A percentile compares a stretch with the other conserved stretches of the same genome.
Evolutionary conservation across 768 basidiomycete genomes (phyloP).

Genomic region (Thelephora ganbajun): DNA sequence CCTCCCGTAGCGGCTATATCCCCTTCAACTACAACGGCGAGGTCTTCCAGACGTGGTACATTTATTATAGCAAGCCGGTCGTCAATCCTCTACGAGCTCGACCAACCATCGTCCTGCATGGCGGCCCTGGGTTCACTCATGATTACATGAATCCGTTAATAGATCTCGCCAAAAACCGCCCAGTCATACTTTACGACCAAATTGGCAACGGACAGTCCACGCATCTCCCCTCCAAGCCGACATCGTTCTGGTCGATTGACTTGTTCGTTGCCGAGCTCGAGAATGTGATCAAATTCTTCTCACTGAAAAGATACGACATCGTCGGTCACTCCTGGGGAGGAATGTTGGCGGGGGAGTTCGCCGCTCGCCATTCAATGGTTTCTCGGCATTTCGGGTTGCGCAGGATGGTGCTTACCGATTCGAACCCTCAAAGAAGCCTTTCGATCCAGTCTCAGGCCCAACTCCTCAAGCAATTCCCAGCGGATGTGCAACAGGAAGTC

Average conservation of each 20-base stretch:
- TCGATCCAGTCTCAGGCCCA: conserved; percentile 7
- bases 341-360: conserved; percentile 28
- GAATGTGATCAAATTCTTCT: conserved; percentile 29
- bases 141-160: conserved; percentile 25
- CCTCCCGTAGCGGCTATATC: too few species aligned
- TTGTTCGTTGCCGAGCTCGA: conserved; percentile 38
- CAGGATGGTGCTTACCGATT: conserved; percentile 17
- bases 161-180: conserved; percentile 24
- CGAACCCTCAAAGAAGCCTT: neutral
- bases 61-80: too few species aligned
- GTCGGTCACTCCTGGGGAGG: conserved; percentile 30
- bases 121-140: conserved; percentile 34
- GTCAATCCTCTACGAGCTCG: too few species aligned
- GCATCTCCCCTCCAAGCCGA: conserved; percentile 33
- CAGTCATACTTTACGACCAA: conserved; percentile 39
- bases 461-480: conserved; percentile 20
- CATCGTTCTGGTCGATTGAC: conserved; percentile 36
- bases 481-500: conserved; percentile 19
- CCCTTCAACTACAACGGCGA: too few species aligned
- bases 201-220: conserved; percentile 40
- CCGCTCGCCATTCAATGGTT: conserved; percentile 14
- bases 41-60: too few species aligned
- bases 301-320: conserved; percentile 27
- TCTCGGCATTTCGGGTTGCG: too few species aligned
- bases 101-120: conserved; percentile 39